Conservation (phyloP, 495 filamentous ascomycete species). For the Neurospora intermedia region DNA sequence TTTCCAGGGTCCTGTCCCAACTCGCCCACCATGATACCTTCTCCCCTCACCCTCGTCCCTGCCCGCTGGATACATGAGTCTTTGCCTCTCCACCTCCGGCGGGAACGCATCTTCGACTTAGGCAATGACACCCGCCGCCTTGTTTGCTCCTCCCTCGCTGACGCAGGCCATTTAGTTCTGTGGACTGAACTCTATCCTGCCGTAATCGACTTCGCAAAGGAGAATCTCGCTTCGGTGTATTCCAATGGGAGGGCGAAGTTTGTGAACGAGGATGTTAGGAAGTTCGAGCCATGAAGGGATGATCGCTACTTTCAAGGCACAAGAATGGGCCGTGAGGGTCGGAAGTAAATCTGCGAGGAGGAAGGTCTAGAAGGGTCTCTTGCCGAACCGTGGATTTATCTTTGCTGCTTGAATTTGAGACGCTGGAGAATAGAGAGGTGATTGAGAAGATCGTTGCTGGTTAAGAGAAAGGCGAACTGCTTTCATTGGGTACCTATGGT, state of each 20-base stretch:
- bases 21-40: neutral
- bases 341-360: neutral
- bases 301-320: neutral
- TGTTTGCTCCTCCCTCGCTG: slow-evolving; percentile 20
- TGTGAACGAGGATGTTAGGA: slow-evolving; percentile 19
- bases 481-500: slow-evolving; percentile 11
- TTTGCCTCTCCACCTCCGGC: neutral
- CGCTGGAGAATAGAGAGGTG: slow-evolving; percentile 5
- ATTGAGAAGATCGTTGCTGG: neutral
- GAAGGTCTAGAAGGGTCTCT: neutral
- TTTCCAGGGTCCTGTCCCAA: slow-evolving; percentile 8
- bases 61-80: neutral
- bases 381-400: slow-evolving; percentile 12
- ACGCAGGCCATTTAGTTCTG: slow-evolving; percentile 20
- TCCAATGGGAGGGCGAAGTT: slow-evolving; percentile 11
- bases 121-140: slow-evolving; percentile 33
- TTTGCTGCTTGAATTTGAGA: slow-evolving; percentile 7
- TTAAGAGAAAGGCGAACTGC: slow-evolving; percentile 10
- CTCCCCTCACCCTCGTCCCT: neutral
- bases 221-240: slow-evolving; percentile 14
- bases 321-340: fast-evolving
- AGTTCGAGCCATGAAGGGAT: slow-evolving; percentile 10
- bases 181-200: slow-evolving; percentile 26
- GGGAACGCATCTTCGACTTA: slow-evolving; percentile 22
- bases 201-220: slow-evolving; percentile 24